Base-by-base conservation (phyloP, 148 eudicot genomes). In the Rhododendron ferrugineum region DNA sequence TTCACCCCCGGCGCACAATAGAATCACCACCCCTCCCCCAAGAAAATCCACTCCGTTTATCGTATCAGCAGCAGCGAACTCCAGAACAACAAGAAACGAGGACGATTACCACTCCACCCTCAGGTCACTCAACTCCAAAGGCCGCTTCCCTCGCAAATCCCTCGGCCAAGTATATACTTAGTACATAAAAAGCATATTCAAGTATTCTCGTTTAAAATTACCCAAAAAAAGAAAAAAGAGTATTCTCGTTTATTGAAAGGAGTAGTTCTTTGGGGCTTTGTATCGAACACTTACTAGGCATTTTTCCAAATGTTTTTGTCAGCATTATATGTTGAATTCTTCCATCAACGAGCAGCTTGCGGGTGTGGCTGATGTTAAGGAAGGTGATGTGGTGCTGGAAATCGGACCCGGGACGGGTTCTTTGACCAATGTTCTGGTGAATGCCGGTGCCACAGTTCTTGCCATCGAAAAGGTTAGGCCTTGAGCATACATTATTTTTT, bases 391-490 rank as follows among this genome's bases (percentile, higher is more conserved):
- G 80, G 99, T 95, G 73, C 96, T 96, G 52, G 99, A 96, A 90
- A 94, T 96, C 85, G 99, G 99, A 11, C 98, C 98, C 2, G 99
- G 98, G 56, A 96, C 98, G 78, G 99, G 99, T 64, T 95, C 98
- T 40, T 92, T 95, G 83, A 96, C 98, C 23, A 92, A 90, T 90
- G 96, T 91, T 81, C 94, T 93, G 34, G 88, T 91, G 82, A 76
- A 85, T 78, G 82, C 87, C 28, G 89, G 89, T 47, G 89, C 89
- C 81, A 82, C 85, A 20, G 81, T 88, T 78, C 87, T 88, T 68
- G 89, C 87, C 15, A 85, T 88, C 28, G 89, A 88, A 82, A 85
- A 82, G 85, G 87, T 28, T n/a, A 10, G 47, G 23, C 1, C 5
- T 62, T 74, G 72, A 84, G 32, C 11, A 9, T 28, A 14, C n/a